phyloP scores from a whole-genome alignment of 306 rosid genomes.

The Hippophae rhamnoides region DNA sequence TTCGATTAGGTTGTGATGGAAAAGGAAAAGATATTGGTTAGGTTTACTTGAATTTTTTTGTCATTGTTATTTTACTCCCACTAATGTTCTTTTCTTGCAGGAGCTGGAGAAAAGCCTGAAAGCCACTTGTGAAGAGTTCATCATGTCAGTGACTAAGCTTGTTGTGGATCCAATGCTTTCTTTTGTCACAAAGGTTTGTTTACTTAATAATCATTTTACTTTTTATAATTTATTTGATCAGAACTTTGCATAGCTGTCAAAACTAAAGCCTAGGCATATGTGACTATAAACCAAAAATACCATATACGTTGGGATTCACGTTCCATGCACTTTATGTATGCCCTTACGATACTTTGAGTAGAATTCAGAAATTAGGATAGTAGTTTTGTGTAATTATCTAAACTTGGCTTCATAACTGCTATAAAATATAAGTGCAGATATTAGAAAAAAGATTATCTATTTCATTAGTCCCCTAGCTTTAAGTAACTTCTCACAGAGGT shows the following conservation, averaged over 20 bases:
- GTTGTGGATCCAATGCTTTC: conserved; percentile 99
- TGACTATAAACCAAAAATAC: no score
- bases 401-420: neutral
- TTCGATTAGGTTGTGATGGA: no score
- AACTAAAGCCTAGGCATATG: no score
- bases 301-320: neutral
- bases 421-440: no score
- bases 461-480: no score
- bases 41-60: neutral
- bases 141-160: conserved; percentile 90
- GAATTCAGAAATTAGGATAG: neutral
- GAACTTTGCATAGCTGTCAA: neutral
- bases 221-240: conserved; percentile 9
- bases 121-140: conserved; percentile 94
- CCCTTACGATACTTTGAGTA: no score
- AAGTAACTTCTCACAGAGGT: no score
- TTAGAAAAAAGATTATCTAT: no score
- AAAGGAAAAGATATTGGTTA: neutral
- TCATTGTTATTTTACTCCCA: neutral
- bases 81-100: conserved; percentile 37
- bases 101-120: conserved; percentile 92
- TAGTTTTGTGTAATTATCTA: neutral
- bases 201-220: neutral
- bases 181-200: conserved; percentile 89
- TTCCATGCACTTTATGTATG: neutral